Percentiles rank a stretch among this genome's conserved stretches.
These are phyloP conservation scores for Gracilaria domingensis DNA, from an alignment of 23 red algal species.

Conservation along the genomic window DNA sequence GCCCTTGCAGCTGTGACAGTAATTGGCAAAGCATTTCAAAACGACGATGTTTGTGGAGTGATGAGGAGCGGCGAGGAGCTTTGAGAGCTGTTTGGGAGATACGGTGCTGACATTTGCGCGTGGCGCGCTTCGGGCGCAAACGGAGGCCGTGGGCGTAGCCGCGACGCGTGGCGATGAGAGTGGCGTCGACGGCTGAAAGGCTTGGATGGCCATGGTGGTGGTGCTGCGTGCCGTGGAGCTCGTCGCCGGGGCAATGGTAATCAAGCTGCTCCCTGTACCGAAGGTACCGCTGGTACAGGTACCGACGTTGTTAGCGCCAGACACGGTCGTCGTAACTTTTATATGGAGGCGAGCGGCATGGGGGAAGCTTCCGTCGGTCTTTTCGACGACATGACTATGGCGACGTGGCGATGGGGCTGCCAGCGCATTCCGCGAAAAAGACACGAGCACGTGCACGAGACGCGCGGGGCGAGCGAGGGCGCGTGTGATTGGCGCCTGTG, in stretches of 20 bases:
- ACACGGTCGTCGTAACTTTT: no score
- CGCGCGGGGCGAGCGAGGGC: no score
- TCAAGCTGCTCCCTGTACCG: no score
- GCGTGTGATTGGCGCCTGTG: not conserved
- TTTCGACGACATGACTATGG: no score
- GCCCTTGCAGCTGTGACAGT: constrained; percentile 51
- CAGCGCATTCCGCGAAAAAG: not conserved
- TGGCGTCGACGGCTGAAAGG: not conserved
- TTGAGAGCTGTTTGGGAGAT: constrained; percentile 4
- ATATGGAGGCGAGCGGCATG: no score
- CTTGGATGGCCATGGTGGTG: not conserved
- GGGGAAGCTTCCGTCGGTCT: no score
- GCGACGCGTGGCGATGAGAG: not conserved
- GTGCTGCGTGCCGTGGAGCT: no score
- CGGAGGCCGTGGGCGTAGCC: not conserved
- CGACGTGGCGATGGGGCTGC: not conserved
- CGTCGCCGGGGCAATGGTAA: no score
- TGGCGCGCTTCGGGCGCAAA: not conserved
- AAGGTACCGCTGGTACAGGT: no score
- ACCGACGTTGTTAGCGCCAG: no score
- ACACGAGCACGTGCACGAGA: not conserved
- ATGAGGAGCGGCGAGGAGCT: constrained; percentile 16
- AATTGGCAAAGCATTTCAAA: constrained; percentile 39
- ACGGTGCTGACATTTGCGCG: constrained; percentile 14
- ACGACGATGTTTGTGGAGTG: constrained; percentile 32